Conservation (phyloP, 2,329 filamentous ascomycete genomes). For the Alternaria burnsii region DNA sequence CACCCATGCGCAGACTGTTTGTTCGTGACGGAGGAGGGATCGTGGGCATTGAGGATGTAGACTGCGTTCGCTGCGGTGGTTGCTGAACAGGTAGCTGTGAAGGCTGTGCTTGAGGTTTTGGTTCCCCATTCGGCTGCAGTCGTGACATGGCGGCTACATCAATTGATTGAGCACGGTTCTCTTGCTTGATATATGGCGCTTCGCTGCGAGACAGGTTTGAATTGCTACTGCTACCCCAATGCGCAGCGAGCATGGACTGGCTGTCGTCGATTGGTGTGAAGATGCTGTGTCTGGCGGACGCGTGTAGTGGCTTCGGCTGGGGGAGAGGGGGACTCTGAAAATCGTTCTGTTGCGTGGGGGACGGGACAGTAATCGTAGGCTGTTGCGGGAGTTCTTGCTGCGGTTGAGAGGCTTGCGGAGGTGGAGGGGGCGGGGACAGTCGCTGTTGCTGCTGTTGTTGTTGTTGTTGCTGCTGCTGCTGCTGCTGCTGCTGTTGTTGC, state of each 20-base stretch:
- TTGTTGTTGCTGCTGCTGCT: conserved; percentile 66
- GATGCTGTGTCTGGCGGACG: conserved; percentile 82
- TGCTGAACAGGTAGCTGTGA: conserved; percentile 37
- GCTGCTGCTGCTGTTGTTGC: conserved; percentile 68
- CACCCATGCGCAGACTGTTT: conserved; percentile 75
- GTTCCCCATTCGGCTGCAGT: conserved; percentile 47
- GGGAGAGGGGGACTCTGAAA: conserved; percentile 63
- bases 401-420: conserved; percentile 76
- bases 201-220: conserved; percentile 58
- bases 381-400: conserved; percentile 66
- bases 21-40: conserved; percentile 73
- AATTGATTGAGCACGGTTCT: conserved; percentile 69
- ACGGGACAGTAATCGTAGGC: conserved; percentile 51
- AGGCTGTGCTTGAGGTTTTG: conserved; percentile 53
- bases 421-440: conserved; percentile 74
- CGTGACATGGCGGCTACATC: conserved; percentile 66
- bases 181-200: conserved; percentile 53
- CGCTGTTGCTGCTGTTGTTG: conserved; percentile 56
- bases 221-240: conserved; percentile 64
- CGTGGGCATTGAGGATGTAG: conserved; percentile 71
- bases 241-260: conserved; percentile 84
- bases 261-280: conserved; percentile 97
- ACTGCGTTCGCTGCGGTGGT: conserved; percentile 60
- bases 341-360: conserved; percentile 62
- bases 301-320: conserved; percentile 70